Percentiles rank a stretch among this genome's conserved stretches.
These are phyloP conservation scores for Hevea brasiliensis DNA, from an alignment of 345 rosid species.

Conservation along the genomic window DNA sequence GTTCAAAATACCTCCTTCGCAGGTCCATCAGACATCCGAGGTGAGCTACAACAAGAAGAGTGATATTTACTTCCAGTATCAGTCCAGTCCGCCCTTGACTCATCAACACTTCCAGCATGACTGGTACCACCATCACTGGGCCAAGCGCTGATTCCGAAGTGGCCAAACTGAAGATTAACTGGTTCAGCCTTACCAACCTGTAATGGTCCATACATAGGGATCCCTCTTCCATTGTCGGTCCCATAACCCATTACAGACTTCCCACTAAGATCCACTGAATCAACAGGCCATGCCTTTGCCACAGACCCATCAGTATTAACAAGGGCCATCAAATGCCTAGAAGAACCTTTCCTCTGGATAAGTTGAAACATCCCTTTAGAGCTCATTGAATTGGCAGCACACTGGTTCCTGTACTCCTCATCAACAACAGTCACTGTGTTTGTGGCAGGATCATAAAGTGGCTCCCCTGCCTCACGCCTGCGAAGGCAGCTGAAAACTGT, in stretches of 20 bases:
- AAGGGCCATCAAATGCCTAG: constrained; percentile 97
- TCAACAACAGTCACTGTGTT: constrained; percentile 75
- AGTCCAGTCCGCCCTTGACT: constrained; percentile 65
- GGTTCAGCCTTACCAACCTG: constrained; percentile 83
- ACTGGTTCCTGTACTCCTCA: constrained; percentile 92
- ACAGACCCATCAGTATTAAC: constrained; percentile 90
- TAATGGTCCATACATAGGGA: constrained; percentile 78
- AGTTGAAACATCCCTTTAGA: constrained; percentile 98
- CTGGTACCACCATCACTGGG: constrained; percentile 95
- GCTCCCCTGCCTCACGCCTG: constrained; percentile 81
- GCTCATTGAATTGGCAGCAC: constrained; percentile 86
- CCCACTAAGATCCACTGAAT: constrained; percentile 53
- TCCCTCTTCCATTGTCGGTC: constrained; percentile 47
- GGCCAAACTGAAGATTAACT: constrained; percentile 91
- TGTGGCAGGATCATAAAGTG: constrained; percentile 73
- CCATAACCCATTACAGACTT: constrained; percentile 42
- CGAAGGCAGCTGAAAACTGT: constrained; percentile 95
- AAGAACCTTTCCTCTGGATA: constrained; percentile 91
- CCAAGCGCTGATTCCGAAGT: constrained; percentile 98
- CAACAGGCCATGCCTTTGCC: constrained; percentile 94
- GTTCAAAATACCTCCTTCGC: constrained; percentile 72
- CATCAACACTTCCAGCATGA: constrained; percentile 88
- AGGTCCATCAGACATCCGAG: constrained; percentile 78
- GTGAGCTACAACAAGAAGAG: constrained; percentile 98
- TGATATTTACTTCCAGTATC: constrained; percentile 77